Evolutionary conservation across 768 basidiomycete genomes (phyloP), one percentile per base, ranked within the genome.

Genomic region (Pleurotus djamor): DNA sequence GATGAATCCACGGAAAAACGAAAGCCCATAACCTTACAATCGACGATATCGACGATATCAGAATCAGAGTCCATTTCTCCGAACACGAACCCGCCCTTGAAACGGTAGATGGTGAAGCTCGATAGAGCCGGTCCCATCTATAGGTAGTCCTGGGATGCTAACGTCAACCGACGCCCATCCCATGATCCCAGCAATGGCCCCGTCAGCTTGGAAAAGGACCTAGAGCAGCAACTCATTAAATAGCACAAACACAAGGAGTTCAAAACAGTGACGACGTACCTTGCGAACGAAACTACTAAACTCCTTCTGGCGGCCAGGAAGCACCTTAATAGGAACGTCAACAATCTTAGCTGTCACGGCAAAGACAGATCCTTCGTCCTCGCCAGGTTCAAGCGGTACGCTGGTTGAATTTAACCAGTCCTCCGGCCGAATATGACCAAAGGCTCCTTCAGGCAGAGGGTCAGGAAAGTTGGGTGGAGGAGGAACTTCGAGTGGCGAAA

Each of bases 261-360:
- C 34, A 12, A 28, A 10, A 7, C 61, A 64, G 8, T 43, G 6
- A 6, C 41, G n/a, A 35, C 68, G 21, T 38, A 91, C 91, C 85
- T 94, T 94, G 63, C 80, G 73, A 13, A 94, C 83, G 61, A 94
- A 94, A 57, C 79, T 77, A 60, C 87, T 85, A 62, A 94, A 92
- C 65, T 89, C 83, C 61, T 79, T 84, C 69, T 92, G 82, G 45
- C 92, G 81, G 5, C 92, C 91, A 0, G 91, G 90, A 0, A 94
- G 74, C 8, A 94, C 88, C 59, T 91, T 74, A 34, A 94, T 72
- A 10, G 92, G 91, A 9, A 91, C 86, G 64, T 93, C 88, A 2
- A 80, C 77, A 49, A 94, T 81, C 63, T 79, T 78, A 6, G 92
- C 89, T 0, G 80, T 78, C 9, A 94, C 83, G 0, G 74, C 72